Evolutionary conservation across 2,329 filamentous ascomycete genomes (phyloP).

Genomic region (Ophiostoma ulmi): DNA sequence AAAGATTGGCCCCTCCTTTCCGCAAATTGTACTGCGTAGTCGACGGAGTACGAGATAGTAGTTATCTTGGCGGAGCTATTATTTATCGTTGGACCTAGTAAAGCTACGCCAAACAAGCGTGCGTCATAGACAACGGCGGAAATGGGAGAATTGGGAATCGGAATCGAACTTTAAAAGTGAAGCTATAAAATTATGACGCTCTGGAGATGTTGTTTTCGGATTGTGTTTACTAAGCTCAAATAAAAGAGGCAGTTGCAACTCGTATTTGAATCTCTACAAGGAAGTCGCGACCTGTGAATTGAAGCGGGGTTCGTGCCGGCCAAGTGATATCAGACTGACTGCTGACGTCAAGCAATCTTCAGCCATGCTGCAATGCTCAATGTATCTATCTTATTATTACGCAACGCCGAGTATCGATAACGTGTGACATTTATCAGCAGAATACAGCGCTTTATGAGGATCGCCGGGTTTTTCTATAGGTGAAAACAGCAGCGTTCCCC

Average conservation of each 20-base stretch:
- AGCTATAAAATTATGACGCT: background rate
- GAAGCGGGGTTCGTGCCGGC: background rate
- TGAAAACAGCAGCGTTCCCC: conserved; percentile 7
- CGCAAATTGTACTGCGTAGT: background rate
- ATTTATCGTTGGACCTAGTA: background rate
- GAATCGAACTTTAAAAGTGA: background rate
- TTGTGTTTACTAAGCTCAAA: background rate
- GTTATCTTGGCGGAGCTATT: conserved; percentile 19
- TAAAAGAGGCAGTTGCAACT: background rate
- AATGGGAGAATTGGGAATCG: background rate
- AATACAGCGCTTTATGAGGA: background rate
- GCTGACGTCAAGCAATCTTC: background rate
- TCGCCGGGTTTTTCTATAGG: background rate
- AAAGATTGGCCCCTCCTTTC: conserved; percentile 21
- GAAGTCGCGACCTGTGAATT: background rate
- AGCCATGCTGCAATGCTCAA: background rate
- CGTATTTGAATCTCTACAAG: background rate
- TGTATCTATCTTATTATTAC: background rate
- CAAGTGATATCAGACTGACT: background rate
- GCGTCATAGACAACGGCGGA: background rate
- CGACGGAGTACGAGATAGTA: background rate
- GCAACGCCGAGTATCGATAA: background rate
- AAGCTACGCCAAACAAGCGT: background rate
- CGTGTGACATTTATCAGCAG: background rate
- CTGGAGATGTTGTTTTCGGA: background rate